A percentile compares a stretch with the other conserved stretches of the same genome.
Conservation (phyloP, 805 yeast species). For the Debaryomyces hansenii region DNA sequence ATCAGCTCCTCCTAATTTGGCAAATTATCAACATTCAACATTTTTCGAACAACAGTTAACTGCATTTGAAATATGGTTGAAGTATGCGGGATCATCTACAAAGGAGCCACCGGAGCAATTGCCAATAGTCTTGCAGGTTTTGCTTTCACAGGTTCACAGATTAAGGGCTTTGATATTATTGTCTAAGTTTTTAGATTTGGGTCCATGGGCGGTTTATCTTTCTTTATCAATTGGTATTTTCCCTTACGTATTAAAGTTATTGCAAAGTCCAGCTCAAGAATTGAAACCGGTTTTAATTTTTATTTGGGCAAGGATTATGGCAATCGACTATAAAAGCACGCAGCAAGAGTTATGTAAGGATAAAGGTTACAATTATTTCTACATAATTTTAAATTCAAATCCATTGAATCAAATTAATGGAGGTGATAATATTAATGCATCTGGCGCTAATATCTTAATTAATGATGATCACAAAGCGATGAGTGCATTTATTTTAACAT, state of each 20-base stretch:
- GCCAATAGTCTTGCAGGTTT: constrained; percentile 89
- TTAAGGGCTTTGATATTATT: constrained; percentile 81
- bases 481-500: constrained; percentile 86
- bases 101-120: constrained; percentile 91
- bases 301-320: constrained; percentile 97
- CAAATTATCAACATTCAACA: constrained; percentile 81
- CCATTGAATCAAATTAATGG: constrained; percentile 30
- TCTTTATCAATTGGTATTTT: constrained; percentile 94
- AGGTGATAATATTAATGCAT: constrained; percentile 20
- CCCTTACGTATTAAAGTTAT: constrained; percentile 85
- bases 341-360: constrained; percentile 92
- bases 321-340: constrained; percentile 85
- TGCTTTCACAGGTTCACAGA: constrained; percentile 91
- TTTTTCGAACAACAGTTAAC: constrained; percentile 95
- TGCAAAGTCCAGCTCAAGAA: constrained; percentile 95
- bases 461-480: constrained; percentile 90
- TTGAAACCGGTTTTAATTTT: constrained; percentile 90
- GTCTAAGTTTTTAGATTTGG: constrained; percentile 85
- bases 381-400: constrained; percentile 63
- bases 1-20: constrained; percentile 10
- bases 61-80: constrained; percentile 95
- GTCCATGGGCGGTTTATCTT: constrained; percentile 96
- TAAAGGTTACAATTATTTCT: constrained; percentile 84
- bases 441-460: constrained; percentile 34
- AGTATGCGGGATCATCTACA: constrained; percentile 77